Evolutionary conservation across 306 rosid species (phyloP).

Genomic region (Ormosia emarginata): DNA sequence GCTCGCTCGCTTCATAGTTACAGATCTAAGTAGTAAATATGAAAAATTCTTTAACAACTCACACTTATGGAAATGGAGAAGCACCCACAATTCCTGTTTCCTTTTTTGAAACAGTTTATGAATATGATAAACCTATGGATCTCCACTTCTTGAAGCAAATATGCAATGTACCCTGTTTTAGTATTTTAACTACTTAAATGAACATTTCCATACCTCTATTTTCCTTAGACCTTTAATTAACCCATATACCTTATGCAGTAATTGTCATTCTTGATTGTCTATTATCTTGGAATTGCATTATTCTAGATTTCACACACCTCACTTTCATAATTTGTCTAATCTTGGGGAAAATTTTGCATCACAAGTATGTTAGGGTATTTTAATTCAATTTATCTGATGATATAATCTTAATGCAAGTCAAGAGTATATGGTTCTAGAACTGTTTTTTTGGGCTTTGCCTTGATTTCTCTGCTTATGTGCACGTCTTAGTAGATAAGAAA

Average conservation of each 20-base stretch:
- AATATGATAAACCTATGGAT: conserved; percentile 3
- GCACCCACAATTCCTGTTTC: not conserved
- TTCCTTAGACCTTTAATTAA: not conserved
- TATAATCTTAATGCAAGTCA: not conserved
- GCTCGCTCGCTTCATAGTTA: too few species aligned
- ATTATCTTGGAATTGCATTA: conserved; percentile 61
- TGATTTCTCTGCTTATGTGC: conserved; percentile 23
- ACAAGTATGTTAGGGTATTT: conserved; percentile 52
- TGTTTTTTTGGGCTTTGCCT: not conserved
- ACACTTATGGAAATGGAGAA: too few species aligned
- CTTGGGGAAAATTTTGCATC: conserved; percentile 71
- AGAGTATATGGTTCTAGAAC: conserved; percentile 1
- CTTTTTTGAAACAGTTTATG: conserved; percentile 13
- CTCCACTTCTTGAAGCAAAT: conserved; percentile 8
- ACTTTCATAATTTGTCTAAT: conserved; percentile 88
- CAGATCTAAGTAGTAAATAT: too few species aligned
- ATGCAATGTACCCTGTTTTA: not conserved
- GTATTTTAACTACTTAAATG: not conserved
- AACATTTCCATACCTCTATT: not conserved
- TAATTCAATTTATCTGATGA: conserved; percentile 4
- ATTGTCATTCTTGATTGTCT: conserved; percentile 9
- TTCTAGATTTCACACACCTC: conserved; percentile 75
- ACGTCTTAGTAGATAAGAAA: conserved; percentile 51
- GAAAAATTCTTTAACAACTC: too few species aligned
- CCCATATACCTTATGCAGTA: not conserved